These are phyloP conservation scores for Phoenix roebelenii DNA, from an alignment of 176 grass and related monocot species.

Conservation along the genomic window DNA sequence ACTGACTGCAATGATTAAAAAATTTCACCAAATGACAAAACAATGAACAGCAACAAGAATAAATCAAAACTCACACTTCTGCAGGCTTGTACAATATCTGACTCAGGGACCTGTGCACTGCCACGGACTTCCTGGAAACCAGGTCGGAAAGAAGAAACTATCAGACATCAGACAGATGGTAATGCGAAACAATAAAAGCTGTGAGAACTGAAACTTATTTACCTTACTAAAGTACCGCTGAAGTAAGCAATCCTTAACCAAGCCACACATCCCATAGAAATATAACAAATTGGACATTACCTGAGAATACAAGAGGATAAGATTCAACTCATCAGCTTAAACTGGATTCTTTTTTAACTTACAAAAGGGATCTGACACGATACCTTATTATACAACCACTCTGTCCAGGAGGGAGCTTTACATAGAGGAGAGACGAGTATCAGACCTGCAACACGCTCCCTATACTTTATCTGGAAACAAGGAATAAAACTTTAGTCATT, in stretches of 20 bases:
- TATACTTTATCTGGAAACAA: slow-evolving; percentile 15
- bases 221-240: slow-evolving; percentile 23
- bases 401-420: slow-evolving; percentile 18
- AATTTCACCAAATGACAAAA: no score
- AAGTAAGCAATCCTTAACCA: slow-evolving; percentile 13
- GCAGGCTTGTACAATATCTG: slow-evolving; percentile 12
- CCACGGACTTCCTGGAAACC: slow-evolving; percentile 15
- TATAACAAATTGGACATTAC: slow-evolving; percentile 16
- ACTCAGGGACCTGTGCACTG: slow-evolving; percentile 2
- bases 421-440: slow-evolving; percentile 19
- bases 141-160: not conserved
- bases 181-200: no score
- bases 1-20: not conserved
- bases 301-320: not conserved
- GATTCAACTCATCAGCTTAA: no score
- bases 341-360: not conserved
- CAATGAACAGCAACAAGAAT: not conserved
- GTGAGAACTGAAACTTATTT: not conserved
- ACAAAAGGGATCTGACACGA: not conserved
- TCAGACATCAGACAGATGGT: slow-evolving; percentile 2
- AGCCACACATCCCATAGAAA: slow-evolving; percentile 27
- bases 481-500: not conserved
- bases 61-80: slow-evolving; percentile 14
- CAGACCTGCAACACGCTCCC: slow-evolving; percentile 14
- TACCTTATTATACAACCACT: slow-evolving; percentile 23